Conservation (phyloP, 176 grass and related monocot genomes). For the Eleusine coracana region DNA sequence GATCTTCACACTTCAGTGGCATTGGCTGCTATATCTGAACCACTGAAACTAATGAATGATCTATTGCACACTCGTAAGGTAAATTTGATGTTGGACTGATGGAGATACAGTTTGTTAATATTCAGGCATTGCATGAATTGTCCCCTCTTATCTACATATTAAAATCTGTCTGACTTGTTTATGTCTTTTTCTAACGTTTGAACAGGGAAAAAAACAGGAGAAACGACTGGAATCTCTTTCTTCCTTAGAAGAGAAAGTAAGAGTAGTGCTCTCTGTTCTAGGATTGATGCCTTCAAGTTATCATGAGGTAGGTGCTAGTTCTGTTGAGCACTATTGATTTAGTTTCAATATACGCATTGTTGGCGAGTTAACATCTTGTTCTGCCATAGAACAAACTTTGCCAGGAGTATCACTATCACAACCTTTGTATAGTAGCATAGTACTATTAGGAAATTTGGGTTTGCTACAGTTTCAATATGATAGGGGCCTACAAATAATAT, state of each 20-base stretch:
- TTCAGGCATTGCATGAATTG: neutral
- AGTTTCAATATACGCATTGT: neutral
- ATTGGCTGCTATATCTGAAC: slow-evolving; percentile 74
- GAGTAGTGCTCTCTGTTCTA: slow-evolving; percentile 60
- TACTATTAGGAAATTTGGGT: neutral
- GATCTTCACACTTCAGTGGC: slow-evolving; percentile 88
- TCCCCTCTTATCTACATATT: neutral
- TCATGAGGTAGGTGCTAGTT: slow-evolving; percentile 51
- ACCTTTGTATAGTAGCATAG: neutral
- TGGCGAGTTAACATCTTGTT: neutral
- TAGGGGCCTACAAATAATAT: neutral
- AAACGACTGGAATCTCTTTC: slow-evolving; percentile 67
- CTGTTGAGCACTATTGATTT: neutral
- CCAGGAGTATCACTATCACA: neutral
- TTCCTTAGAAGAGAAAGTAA: slow-evolving; percentile 67
- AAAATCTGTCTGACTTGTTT: slow-evolving; percentile 31
- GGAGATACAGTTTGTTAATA: slow-evolving; percentile 10
- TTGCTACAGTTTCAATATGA: neutral
- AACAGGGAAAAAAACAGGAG: slow-evolving; percentile 80
- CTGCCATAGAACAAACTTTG: neutral
- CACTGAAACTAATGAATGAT: slow-evolving; percentile 85
- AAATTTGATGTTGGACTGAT: slow-evolving; percentile 21
- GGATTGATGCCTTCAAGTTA: slow-evolving; percentile 78
- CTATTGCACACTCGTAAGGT: slow-evolving; percentile 91
- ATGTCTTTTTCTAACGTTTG: slow-evolving; percentile 15